A percentile compares a stretch with the other conserved stretches of the same genome.
Evolutionary conservation across 768 basidiomycete genomes (phyloP).

Genomic region (Tephrocybe sp.): DNA sequence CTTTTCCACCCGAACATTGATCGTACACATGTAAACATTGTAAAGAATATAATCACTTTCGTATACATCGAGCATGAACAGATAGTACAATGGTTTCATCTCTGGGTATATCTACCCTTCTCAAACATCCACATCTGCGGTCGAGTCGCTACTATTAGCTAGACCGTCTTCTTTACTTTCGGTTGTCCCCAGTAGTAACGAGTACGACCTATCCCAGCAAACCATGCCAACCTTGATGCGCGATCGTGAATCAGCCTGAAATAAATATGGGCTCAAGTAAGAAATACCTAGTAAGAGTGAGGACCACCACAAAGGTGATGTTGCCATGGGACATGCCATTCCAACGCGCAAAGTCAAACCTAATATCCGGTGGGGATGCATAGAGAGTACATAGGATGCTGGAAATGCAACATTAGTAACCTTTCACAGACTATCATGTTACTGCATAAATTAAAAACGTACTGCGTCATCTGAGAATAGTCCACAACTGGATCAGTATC

Average conservation of each 20-base stretch:
- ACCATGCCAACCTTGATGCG: conserved; percentile 18
- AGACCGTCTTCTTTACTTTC: conserved; percentile 2
- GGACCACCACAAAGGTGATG: conserved; percentile 57
- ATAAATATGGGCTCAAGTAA: neutral
- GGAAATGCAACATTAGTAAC: conserved; percentile 24
- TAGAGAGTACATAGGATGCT: conserved; percentile 59
- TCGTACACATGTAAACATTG: neutral
- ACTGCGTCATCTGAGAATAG: conserved; percentile 56
- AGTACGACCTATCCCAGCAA: conserved; percentile 19
- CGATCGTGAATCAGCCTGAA: neutral
- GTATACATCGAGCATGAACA: too few relatives aligned
- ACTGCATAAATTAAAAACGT: conserved; percentile 25
- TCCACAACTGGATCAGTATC: neutral
- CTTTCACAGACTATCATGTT: neutral
- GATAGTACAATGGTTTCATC: too few relatives aligned
- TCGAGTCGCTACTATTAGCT: too few relatives aligned
- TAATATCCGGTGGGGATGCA: conserved; percentile 55
- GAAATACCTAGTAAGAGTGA: conserved; percentile 56
- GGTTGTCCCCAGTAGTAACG: conserved; percentile 18
- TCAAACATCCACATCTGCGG: too few relatives aligned
- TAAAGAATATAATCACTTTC: too few relatives aligned
- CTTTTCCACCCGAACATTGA: neutral
- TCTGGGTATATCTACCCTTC: too few relatives aligned
- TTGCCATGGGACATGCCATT: conserved; percentile 78
- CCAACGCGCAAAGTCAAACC: conserved; percentile 52